A percentile compares a stretch with the other conserved stretches of the same genome.
phyloP scores from a whole-genome alignment of 1,284 basidiomycete species.

The Pyrrhoderma noxium region DNA sequence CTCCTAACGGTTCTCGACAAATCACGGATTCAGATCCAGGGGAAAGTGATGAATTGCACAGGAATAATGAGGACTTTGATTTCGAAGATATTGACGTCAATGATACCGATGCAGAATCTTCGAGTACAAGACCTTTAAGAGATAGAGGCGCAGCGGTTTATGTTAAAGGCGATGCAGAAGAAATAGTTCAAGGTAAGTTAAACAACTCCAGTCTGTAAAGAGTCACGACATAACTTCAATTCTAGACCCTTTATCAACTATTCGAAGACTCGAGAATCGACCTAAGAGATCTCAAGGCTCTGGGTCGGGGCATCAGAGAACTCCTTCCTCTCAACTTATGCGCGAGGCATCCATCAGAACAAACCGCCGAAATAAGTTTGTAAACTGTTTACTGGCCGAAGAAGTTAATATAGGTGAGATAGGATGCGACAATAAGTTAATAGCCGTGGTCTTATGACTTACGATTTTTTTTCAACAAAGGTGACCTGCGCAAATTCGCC shows the following conservation, averaged over 20 bases:
- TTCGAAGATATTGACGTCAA: slow-evolving; percentile 71
- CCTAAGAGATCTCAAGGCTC: slow-evolving; percentile 14
- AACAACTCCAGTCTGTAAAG: slow-evolving; percentile 5
- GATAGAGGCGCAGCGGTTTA: slow-evolving; percentile 19
- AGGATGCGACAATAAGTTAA: not conserved
- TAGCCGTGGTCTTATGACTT: not conserved
- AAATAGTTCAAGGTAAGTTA: slow-evolving; percentile 26
- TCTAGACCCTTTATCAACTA: slow-evolving; percentile 17
- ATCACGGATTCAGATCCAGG: slow-evolving; percentile 25
- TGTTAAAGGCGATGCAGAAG: slow-evolving; percentile 25
- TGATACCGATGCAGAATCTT: slow-evolving; percentile 53
- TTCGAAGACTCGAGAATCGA: slow-evolving; percentile 6
- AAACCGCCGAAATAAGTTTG: slow-evolving; percentile 65
- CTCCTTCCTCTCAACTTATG: slow-evolving; percentile 29
- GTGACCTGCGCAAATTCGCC: slow-evolving; percentile 81
- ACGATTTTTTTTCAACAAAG: slow-evolving; percentile 31
- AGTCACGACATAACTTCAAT: not conserved
- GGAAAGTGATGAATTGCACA: slow-evolving; percentile 26
- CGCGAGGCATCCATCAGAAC: slow-evolving; percentile 70
- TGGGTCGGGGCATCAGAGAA: slow-evolving; percentile 12
- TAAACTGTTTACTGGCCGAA: slow-evolving; percentile 60
- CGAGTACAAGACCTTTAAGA: not conserved
- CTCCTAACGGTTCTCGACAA: slow-evolving; percentile 27
- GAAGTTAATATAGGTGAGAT: slow-evolving; percentile 71
- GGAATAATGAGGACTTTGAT: slow-evolving; percentile 42